phyloP scores from a whole-genome alignment of 208 protist genomes.

The Acanthamoeba culbertsoni region DNA sequence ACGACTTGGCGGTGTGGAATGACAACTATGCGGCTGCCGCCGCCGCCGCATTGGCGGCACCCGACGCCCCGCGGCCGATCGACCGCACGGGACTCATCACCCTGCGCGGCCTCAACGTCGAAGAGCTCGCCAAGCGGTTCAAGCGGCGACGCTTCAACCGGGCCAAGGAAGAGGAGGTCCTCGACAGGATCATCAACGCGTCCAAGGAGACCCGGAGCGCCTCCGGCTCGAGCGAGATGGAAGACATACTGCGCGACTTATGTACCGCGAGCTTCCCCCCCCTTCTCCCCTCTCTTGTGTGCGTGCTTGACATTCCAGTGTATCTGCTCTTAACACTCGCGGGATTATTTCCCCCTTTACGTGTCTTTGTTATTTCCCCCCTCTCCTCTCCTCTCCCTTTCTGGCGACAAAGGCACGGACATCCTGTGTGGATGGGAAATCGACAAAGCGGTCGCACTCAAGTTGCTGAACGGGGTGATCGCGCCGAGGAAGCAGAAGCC shows the following conservation, averaged over 20 bases:
- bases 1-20: no score
- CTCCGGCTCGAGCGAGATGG: background rate
- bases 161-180: constrained; percentile 35
- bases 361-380: no score
- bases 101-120: background rate
- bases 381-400: background rate
- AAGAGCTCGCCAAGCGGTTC: constrained; percentile 22
- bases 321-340: no score
- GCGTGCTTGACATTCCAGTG: no score
- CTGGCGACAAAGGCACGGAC: background rate
- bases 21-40: background rate
- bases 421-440: constrained; percentile 4
- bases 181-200: background rate
- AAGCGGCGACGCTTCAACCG: constrained; percentile 34
- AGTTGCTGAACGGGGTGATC: background rate
- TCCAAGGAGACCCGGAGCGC: background rate
- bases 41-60: background rate
- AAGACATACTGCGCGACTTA: background rate
- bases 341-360: no score
- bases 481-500: background rate
- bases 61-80: background rate
- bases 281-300: no score
- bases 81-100: background rate
- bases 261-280: no score
- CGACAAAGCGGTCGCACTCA: background rate